A percentile compares a stretch with the other conserved stretches of the same genome.
Conservation (phyloP, 805 yeast species). For the Candida ponderosae region DNA sequence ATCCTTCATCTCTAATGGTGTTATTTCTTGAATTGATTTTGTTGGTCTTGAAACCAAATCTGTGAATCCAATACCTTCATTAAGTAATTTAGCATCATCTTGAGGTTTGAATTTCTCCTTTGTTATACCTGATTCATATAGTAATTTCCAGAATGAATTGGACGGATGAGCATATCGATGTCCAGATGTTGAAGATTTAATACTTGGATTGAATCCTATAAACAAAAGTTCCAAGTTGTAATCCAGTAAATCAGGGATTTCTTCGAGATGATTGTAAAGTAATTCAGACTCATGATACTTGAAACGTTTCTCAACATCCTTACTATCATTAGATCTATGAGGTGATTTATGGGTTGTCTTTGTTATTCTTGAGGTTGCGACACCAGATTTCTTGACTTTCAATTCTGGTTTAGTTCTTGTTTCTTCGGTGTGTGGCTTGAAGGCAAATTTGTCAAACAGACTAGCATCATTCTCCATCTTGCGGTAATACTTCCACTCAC, state of each 20-base stretch:
- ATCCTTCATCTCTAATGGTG: constrained; percentile 39
- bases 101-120: constrained; percentile 16
- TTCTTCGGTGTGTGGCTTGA: no score
- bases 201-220: constrained; percentile 69
- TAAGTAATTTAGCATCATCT: constrained; percentile 33
- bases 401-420: no score
- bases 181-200: constrained; percentile 49
- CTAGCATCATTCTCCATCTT: no score
- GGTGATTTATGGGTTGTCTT: no score
- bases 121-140: constrained; percentile 44
- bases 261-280: constrained; percentile 8
- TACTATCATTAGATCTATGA: no score
- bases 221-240: constrained; percentile 36
- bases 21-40: constrained; percentile 45
- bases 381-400: no score
- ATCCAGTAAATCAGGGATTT: constrained; percentile 16
- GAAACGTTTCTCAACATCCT: no score
- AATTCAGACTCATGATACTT: neutral
- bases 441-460: no score
- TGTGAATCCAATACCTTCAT: constrained; percentile 55
- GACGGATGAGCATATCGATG: constrained; percentile 70
- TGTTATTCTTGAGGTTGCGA: no score
- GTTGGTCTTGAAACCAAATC: constrained; percentile 65
- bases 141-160: constrained; percentile 60
- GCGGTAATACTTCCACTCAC: no score